phyloP scores from a whole-genome alignment of 2,329 filamentous ascomycete genomes.

The Trichoderma cornu-damae region DNA sequence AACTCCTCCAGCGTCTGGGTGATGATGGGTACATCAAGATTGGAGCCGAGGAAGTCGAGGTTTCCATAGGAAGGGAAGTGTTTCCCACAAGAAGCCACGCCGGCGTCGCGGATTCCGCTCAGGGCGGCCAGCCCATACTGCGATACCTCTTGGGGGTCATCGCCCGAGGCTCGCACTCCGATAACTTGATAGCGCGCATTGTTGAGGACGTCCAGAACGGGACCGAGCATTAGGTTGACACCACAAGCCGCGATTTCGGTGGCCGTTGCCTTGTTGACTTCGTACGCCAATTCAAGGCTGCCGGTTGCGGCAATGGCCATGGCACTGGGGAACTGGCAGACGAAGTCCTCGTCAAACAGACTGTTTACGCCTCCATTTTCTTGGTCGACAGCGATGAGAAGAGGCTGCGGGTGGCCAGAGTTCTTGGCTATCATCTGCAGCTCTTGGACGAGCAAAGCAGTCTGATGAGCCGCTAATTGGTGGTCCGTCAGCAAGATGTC shows the following conservation, averaged over 20 bases:
- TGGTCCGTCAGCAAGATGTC: slow-evolving; percentile 23
- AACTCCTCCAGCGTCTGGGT: slow-evolving; percentile 91
- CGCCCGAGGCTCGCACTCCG: slow-evolving; percentile 82
- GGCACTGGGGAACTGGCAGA: slow-evolving; percentile 92
- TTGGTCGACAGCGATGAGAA: slow-evolving; percentile 89
- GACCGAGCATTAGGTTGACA: slow-evolving; percentile 92
- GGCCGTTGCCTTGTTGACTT: slow-evolving; percentile 87
- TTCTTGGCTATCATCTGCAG: slow-evolving; percentile 88
- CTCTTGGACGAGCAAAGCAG: slow-evolving; percentile 80
- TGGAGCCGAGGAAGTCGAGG: slow-evolving; percentile 85
- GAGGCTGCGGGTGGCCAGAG: slow-evolving; percentile 80
- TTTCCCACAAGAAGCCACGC: slow-evolving; percentile 84
- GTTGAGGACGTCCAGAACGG: slow-evolving; percentile 87
- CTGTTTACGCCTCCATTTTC: slow-evolving; percentile 98
- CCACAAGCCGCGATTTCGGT: slow-evolving; percentile 89
- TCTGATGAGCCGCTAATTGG: slow-evolving; percentile 80
- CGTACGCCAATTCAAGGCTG: slow-evolving; percentile 76
- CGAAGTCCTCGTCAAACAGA: slow-evolving; percentile 90
- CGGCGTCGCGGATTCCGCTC: slow-evolving; percentile 88
- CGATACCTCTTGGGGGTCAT: slow-evolving; percentile 92
- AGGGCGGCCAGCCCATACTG: slow-evolving; percentile 87
- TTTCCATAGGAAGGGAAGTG: slow-evolving; percentile 97
- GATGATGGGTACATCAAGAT: slow-evolving; percentile 88
- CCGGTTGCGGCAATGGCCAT: slow-evolving; percentile 96
- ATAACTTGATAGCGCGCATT: slow-evolving; percentile 88